A percentile compares a stretch with the other conserved stretches of the same genome.
Evolutionary conservation across 495 filamentous ascomycete genomes (phyloP).

Genomic region (Podospora sp.): DNA sequence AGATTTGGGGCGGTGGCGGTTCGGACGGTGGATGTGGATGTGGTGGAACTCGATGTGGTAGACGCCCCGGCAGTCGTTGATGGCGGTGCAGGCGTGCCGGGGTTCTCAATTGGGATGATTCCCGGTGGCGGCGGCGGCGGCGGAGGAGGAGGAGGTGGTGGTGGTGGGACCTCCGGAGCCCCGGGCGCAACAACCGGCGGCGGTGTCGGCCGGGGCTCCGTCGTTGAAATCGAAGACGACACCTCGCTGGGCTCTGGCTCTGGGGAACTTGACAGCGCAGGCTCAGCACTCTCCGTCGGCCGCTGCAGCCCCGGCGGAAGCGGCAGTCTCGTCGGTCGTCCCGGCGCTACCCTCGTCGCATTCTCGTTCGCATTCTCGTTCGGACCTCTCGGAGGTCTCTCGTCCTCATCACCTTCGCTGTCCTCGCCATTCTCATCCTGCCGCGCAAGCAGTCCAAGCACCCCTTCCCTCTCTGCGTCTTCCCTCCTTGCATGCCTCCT

Average conservation of each 20-base stretch:
- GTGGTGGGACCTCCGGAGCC: too few relatives aligned
- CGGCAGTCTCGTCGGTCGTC: not conserved
- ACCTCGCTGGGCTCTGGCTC: too few relatives aligned
- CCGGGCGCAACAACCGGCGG: too few relatives aligned
- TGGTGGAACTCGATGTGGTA: not conserved
- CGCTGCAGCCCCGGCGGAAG: not conserved
- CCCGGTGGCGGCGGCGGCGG: not conserved
- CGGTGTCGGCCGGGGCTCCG: too few relatives aligned
- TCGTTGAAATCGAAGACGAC: too few relatives aligned
- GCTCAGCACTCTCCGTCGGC: not conserved
- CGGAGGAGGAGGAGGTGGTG: not conserved
- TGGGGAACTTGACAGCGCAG: too few relatives aligned
- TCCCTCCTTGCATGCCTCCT: not conserved
- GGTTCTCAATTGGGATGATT: not conserved
- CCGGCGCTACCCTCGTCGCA: not conserved
- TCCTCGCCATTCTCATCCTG: not conserved
- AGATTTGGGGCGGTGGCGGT: not conserved
- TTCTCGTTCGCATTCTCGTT: not conserved
- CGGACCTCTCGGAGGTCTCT: constrained; percentile 19
- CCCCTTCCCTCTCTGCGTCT: too few relatives aligned
- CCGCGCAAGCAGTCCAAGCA: not conserved
- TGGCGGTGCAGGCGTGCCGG: not conserved
- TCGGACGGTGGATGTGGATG: not conserved
- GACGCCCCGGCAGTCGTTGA: not conserved
- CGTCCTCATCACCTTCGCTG: not conserved